phyloP scores from a whole-genome alignment of 768 basidiomycete genomes.

The Tulasnella sp. region DNA sequence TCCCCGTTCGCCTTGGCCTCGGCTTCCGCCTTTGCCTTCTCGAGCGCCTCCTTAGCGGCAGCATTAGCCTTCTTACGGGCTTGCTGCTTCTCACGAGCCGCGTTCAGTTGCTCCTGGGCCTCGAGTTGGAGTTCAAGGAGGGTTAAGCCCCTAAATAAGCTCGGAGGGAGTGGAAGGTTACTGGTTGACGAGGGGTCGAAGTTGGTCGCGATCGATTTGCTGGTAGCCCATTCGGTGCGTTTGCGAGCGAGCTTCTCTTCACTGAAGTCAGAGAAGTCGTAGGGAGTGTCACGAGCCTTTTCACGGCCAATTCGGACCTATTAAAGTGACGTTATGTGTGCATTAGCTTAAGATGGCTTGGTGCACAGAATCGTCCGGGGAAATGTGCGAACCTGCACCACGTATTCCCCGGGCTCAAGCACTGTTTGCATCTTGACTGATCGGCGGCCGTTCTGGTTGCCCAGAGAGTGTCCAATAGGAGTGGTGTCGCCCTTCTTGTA shows the following conservation, averaged over 20 bases:
- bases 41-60: neutral
- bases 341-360: neutral
- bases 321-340: neutral
- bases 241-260: conserved; percentile 24
- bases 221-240: conserved; percentile 8
- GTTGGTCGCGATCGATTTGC: conserved; percentile 26
- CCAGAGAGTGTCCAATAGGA: conserved; percentile 30
- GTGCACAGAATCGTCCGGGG: neutral
- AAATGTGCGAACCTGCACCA: conserved; percentile 35
- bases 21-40: neutral
- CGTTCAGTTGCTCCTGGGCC: neutral
- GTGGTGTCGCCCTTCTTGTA: conserved; percentile 46
- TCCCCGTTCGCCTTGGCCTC: neutral
- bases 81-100: neutral
- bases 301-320: conserved; percentile 3
- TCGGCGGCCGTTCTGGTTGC: conserved; percentile 32
- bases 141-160: conserved; percentile 19
- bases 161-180: neutral
- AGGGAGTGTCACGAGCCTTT: neutral
- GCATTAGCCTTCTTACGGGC: neutral
- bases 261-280: conserved; percentile 11
- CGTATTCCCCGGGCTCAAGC: conserved; percentile 36
- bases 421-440: conserved; percentile 32
- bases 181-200: neutral
- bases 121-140: neutral